These are phyloP conservation scores for Erodium trifolium DNA, from an alignment of 441 rosid species.

Conservation along the genomic window DNA sequence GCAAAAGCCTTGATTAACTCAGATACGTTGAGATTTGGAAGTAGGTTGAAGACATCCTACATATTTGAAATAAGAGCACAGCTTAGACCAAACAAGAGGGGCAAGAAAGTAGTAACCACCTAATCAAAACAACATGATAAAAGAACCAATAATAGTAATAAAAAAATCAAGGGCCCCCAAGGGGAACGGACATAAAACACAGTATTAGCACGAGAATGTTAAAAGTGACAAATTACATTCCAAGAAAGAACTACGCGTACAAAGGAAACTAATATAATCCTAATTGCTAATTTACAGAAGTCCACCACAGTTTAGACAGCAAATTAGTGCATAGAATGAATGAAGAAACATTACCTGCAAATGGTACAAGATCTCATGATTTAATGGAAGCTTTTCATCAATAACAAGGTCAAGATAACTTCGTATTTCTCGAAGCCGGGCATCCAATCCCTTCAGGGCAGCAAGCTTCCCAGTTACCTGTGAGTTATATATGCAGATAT, in stretches of 20 bases:
- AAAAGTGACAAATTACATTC: background rate
- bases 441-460: slow-evolving; percentile 60
- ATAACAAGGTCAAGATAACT: slow-evolving; percentile 43
- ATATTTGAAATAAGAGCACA: slow-evolving; percentile 8
- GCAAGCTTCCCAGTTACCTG: slow-evolving; percentile 66
- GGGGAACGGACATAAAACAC: no score
- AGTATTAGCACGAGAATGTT: no score
- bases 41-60: slow-evolving; percentile 73
- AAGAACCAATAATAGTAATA: no score
- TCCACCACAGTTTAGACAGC: no score
- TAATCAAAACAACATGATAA: background rate
- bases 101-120: background rate
- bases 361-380: slow-evolving; percentile 65
- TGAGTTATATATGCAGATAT: background rate
- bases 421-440: slow-evolving; percentile 48
- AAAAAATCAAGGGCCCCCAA: no score
- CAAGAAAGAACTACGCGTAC: background rate
- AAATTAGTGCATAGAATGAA: background rate
- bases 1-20: slow-evolving; percentile 77
- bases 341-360: slow-evolving; percentile 36
- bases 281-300: no score
- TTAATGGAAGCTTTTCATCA: slow-evolving; percentile 53
- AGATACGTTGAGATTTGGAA: slow-evolving; percentile 64
- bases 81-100: background rate
- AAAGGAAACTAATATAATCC: no score